These are phyloP conservation scores for Tetrahymena elliotti DNA, from an alignment of 73 alveolate genomes.

Conservation along the genomic window DNA sequence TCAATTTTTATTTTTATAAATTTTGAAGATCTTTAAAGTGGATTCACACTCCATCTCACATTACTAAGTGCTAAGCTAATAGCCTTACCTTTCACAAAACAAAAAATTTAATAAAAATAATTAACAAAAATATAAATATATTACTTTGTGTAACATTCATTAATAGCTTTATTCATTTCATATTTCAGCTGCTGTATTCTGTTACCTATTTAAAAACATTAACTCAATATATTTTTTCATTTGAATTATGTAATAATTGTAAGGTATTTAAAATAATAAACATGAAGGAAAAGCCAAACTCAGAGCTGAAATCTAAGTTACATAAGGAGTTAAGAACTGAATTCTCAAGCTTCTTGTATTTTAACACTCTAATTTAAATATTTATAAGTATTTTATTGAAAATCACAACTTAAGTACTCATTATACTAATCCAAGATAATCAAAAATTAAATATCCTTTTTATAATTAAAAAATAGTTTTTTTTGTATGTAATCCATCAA, in stretches of 20 bases:
- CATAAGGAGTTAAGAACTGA: neutral
- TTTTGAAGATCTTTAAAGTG: neutral
- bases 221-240: neutral
- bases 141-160: neutral
- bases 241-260: neutral
- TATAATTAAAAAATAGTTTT: too few relatives aligned
- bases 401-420: too few relatives aligned
- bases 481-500: too few relatives aligned
- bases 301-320: neutral
- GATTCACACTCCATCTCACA: neutral
- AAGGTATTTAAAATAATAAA: neutral
- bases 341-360: neutral
- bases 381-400: too few relatives aligned
- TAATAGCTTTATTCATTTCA: neutral
- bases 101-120: neutral
- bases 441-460: too few relatives aligned
- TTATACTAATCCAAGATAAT: too few relatives aligned
- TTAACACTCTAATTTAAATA: neutral
- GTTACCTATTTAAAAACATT: neutral
- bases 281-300: neutral
- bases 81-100: neutral
- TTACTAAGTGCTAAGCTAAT: neutral
- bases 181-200: neutral
- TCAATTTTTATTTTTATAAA: too few relatives aligned
- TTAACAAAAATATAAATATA: neutral